A percentile compares a stretch with the other conserved stretches of the same genome.
Evolutionary conservation across 2,329 filamentous ascomycete genomes (phyloP).

Genomic region (Dothistroma pini): DNA sequence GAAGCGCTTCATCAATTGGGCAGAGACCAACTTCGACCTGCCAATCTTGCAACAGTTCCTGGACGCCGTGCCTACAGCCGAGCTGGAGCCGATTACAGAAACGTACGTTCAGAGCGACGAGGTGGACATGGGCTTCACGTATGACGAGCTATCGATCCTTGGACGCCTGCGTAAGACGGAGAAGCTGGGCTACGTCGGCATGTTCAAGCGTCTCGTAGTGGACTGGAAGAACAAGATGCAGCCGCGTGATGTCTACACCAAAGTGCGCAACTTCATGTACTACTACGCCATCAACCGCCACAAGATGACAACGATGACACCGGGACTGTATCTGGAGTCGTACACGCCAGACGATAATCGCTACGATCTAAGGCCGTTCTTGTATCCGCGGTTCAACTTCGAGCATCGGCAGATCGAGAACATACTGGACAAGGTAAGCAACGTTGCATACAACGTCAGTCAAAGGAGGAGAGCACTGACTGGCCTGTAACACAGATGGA

Average conservation of each 20-base stretch:
- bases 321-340: conserved; percentile 51
- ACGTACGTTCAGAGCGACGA: conserved; percentile 59
- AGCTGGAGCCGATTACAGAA: conserved; percentile 61
- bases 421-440: conserved; percentile 36
- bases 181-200: conserved; percentile 53
- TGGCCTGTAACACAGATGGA: conserved; percentile 21
- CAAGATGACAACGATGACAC: conserved; percentile 60
- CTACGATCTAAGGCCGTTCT: conserved; percentile 55
- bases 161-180: conserved; percentile 53
- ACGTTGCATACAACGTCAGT: too few species aligned
- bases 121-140: conserved; percentile 52
- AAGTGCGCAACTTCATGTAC: conserved; percentile 48
- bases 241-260: conserved; percentile 35
- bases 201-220: conserved; percentile 52
- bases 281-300: conserved; percentile 63
- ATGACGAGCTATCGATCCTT: conserved; percentile 53
- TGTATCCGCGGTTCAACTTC: conserved; percentile 50
- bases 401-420: conserved; percentile 50
- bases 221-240: conserved; percentile 44
- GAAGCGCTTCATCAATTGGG: conserved; percentile 68
- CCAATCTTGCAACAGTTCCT: conserved; percentile 66
- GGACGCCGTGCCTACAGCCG: conserved; percentile 49
- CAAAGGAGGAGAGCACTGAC: too few species aligned
- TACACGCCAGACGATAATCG: conserved; percentile 53
- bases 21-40: conserved; percentile 55